Evolutionary conservation across 2,329 filamentous ascomycete genomes (phyloP).

Genomic region (Ceratocystiopsis brevicomis): DNA sequence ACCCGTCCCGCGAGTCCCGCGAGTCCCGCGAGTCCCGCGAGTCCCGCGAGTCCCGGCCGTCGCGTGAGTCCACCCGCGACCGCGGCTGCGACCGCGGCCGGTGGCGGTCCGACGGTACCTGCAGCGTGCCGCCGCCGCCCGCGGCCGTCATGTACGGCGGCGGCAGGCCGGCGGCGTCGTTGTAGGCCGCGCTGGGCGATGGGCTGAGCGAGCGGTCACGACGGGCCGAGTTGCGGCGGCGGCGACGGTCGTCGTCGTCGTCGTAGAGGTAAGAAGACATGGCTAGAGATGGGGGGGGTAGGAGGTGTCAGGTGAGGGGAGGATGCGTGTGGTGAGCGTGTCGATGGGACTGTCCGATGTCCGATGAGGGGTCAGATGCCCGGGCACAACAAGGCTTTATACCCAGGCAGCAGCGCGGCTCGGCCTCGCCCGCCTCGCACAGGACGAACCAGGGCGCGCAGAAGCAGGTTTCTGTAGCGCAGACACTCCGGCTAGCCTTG

Average conservation of each 20-base stretch:
- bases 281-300: background rate
- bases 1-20: no score
- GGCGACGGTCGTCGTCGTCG: constrained; percentile 16
- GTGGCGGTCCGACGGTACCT: constrained; percentile 11
- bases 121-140: constrained; percentile 8
- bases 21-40: background rate
- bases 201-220: background rate
- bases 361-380: no score
- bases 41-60: background rate
- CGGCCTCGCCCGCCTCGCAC: no score
- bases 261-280: constrained; percentile 17
- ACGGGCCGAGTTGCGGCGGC: constrained; percentile 7
- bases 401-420: no score
- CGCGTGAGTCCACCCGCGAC: background rate
- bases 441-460: no score
- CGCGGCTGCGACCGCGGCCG: constrained; percentile 15
- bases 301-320: no score
- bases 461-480: no score
- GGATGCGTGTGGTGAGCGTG: no score
- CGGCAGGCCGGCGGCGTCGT: background rate
- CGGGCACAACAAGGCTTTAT: no score
- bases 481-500: no score
- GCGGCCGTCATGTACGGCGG: constrained; percentile 5
- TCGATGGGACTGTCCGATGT: no score
- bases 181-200: background rate